A percentile compares a stretch with the other conserved stretches of the same genome.
Evolutionary conservation across 768 basidiomycete genomes (phyloP).

Genomic region (Lactarius pseudohatsudake): DNA sequence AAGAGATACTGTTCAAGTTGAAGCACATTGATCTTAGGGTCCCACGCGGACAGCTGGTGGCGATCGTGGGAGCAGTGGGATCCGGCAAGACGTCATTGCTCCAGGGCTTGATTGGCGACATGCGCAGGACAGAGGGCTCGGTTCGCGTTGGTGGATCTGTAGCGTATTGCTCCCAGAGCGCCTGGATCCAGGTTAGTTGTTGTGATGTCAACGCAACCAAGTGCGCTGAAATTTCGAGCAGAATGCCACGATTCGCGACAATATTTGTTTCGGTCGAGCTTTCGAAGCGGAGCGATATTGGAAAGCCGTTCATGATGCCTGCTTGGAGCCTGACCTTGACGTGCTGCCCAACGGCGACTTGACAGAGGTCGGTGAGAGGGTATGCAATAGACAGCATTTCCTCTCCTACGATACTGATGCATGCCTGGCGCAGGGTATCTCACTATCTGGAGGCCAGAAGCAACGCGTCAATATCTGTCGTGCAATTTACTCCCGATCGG

Average conservation of each 20-base stretch:
- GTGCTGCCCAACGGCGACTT: slow-evolving; percentile 75
- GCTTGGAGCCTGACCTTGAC: slow-evolving; percentile 76
- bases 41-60: slow-evolving; percentile 74
- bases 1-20: slow-evolving; percentile 59
- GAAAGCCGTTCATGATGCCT: slow-evolving; percentile 75
- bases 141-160: slow-evolving; percentile 75
- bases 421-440: slow-evolving; percentile 58
- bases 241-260: slow-evolving; percentile 86
- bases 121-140: slow-evolving; percentile 66
- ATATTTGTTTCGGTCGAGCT: slow-evolving; percentile 82
- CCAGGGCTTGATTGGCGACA: slow-evolving; percentile 79
- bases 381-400: slow-evolving; percentile 6
- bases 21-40: slow-evolving; percentile 63
- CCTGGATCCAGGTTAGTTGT: slow-evolving; percentile 77
- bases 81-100: slow-evolving; percentile 68
- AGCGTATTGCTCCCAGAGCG: slow-evolving; percentile 81
- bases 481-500: slow-evolving; percentile 81
- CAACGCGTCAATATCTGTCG: slow-evolving; percentile 86
- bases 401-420: background rate
- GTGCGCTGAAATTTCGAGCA: slow-evolving; percentile 31
- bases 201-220: slow-evolving; percentile 12
- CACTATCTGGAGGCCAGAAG: slow-evolving; percentile 78
- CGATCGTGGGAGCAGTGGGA: slow-evolving; percentile 80
- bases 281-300: slow-evolving; percentile 83
- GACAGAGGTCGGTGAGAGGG: slow-evolving; percentile 82